These are phyloP conservation scores for Mycena vitilis DNA, from an alignment of 768 basidiomycete genomes.

Conservation along the genomic window DNA sequence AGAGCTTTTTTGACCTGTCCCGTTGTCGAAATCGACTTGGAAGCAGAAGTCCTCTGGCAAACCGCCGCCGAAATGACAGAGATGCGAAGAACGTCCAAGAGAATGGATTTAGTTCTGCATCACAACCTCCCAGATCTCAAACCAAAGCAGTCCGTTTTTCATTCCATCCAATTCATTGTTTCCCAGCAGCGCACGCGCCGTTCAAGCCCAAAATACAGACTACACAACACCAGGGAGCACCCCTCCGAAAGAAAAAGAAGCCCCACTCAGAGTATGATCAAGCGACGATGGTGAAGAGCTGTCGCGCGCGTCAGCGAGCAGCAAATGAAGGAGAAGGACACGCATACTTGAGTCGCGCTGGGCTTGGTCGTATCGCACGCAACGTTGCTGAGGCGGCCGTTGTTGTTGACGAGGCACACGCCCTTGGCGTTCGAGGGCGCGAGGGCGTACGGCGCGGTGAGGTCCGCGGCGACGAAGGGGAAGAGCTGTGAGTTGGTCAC, in stretches of 20 bases:
- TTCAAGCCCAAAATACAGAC: slow-evolving; percentile 17
- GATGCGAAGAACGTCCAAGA: too few relatives aligned
- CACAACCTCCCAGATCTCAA: background rate
- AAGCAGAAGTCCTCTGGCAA: too few relatives aligned
- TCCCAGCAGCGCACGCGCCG: slow-evolving; percentile 32
- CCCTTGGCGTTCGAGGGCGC: slow-evolving; percentile 21
- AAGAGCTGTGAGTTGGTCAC: slow-evolving; percentile 34
- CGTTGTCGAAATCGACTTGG: too few relatives aligned
- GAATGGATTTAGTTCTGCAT: too few relatives aligned
- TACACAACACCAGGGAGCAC: background rate
- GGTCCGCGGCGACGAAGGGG: slow-evolving; percentile 30
- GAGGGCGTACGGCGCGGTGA: slow-evolving; percentile 29
- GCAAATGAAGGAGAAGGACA: background rate
- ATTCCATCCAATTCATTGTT: slow-evolving; percentile 13
- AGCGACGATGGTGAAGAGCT: slow-evolving; percentile 36
- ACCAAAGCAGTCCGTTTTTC: slow-evolving; percentile 30
- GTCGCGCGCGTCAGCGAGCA: background rate
- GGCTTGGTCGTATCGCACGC: slow-evolving; percentile 27
- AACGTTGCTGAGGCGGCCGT: slow-evolving; percentile 30
- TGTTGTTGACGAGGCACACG: slow-evolving; percentile 30
- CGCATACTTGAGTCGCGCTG: slow-evolving; percentile 18
- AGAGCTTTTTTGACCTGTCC: too few relatives aligned
- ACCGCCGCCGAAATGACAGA: too few relatives aligned
- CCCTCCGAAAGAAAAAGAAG: too few relatives aligned
- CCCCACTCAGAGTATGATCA: background rate